Evolutionary conservation across 768 basidiomycete species (phyloP), one percentile per base, ranked within the genome.

Genomic region (Tulasnella sp.): DNA sequence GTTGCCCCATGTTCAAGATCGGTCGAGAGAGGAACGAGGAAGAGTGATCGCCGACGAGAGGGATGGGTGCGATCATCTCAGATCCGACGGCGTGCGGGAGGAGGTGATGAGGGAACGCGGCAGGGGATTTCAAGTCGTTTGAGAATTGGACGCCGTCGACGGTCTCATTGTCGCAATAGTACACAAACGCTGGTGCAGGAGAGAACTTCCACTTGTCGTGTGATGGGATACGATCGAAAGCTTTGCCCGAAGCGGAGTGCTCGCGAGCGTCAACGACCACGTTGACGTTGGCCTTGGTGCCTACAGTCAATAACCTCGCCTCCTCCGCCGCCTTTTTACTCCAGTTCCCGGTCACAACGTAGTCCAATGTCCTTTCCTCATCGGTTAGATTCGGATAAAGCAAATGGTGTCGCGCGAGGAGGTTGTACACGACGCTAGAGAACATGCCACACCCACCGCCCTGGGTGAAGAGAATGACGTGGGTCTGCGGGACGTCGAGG

Each of bases 101-200:
- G 57, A 79, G 75, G 62, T 85, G 78, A 75, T 87, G 92, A 3
- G 93, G 93, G 77, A 97, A 96, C 21, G 84, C 77, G 24, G 77
- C 74, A 4, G 80, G 73, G 24, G 75, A 76, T 19, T 68, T 66
- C n/a, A 72, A 70, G 59, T 82, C 79, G 53, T 75, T 68, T 1
- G 84, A 74, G 73, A 88, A 98, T 74, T 98, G 85, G 49, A 92
- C 85, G 44, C 96, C 96, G 65, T 94, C 85, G 60, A 98, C 87
- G 12, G 96, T 99, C 75, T 99, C 96, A 76, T 99, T 99, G 71
- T 96, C 96, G 78, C 96, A 99, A 74, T 96, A 98, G 74, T 94
- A 98, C 60, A 97, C 84, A 65, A 93, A 78, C 25, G 87, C 93
- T 12, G 94, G 84, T 68, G 83, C 78, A n/a, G 72, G 63, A 7